Percentiles rank a stretch among this genome's conserved stretches.
Evolutionary conservation across 1,284 basidiomycete genomes (phyloP).

Genomic region (Anthracocystis panici-leucophaei): DNA sequence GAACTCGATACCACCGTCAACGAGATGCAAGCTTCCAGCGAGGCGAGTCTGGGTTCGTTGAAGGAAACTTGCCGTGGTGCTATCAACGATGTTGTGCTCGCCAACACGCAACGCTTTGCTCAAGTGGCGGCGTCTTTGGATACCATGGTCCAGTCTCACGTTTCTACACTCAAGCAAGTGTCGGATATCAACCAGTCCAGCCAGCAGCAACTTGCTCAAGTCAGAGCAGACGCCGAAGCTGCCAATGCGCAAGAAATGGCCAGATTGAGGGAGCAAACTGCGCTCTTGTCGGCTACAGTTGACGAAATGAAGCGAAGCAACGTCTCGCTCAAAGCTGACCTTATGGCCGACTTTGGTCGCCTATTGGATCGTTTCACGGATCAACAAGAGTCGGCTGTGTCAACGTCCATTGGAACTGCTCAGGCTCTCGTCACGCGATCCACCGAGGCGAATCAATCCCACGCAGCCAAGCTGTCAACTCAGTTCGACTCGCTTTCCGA

Average conservation of each 20-base stretch:
- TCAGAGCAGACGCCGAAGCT: slow-evolving; percentile 73
- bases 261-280: slow-evolving; percentile 80
- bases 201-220: slow-evolving; percentile 71
- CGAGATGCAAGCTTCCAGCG: slow-evolving; percentile 75
- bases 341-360: slow-evolving; percentile 79
- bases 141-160: slow-evolving; percentile 73
- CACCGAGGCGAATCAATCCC: slow-evolving; percentile 17
- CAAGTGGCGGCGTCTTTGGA: slow-evolving; percentile 69
- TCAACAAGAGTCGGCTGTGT: slow-evolving; percentile 78
- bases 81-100: slow-evolving; percentile 64
- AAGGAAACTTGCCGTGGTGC: slow-evolving; percentile 68
- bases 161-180: slow-evolving; percentile 76
- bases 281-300: slow-evolving; percentile 76
- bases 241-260: slow-evolving; percentile 74
- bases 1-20: slow-evolving; percentile 76
- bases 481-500: slow-evolving; percentile 20
- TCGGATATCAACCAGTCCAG: slow-evolving; percentile 73
- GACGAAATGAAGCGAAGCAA: slow-evolving; percentile 78
- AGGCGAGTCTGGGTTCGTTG: slow-evolving; percentile 71
- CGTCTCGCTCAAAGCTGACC: slow-evolving; percentile 77
- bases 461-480: slow-evolving; percentile 10
- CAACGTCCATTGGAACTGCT: slow-evolving; percentile 75
- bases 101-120: slow-evolving; percentile 28
- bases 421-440: slow-evolving; percentile 70
- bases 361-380: slow-evolving; percentile 79